Evolutionary conservation across 768 basidiomycete genomes (phyloP).

Genomic region (Inosperma sp.): DNA sequence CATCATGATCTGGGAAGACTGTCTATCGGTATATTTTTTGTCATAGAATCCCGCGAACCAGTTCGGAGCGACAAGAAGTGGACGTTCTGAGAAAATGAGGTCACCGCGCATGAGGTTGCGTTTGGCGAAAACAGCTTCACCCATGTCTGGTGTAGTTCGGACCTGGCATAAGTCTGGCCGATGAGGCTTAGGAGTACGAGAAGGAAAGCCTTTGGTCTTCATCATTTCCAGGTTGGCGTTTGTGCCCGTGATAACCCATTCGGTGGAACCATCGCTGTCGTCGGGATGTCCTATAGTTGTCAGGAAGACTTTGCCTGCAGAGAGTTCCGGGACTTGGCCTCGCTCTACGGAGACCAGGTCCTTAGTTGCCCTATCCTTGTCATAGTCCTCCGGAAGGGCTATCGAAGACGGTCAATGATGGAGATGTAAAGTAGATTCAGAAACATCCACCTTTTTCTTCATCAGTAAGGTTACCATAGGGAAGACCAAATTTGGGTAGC

Average conservation of each 20-base stretch:
- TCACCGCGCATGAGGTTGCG: constrained; percentile 26
- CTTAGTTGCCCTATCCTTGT: not conserved
- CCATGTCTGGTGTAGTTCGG: constrained; percentile 16
- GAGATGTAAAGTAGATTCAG: not conserved
- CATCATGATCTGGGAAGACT: not conserved
- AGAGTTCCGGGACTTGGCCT: no score
- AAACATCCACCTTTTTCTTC: not conserved
- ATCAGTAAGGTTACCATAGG: not conserved
- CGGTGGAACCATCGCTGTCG: not conserved
- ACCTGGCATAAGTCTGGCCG: not conserved
- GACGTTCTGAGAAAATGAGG: constrained; percentile 35
- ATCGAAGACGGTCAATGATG: not conserved
- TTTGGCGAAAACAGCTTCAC: constrained; percentile 31
- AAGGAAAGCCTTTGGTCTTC: not conserved
- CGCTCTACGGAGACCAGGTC: no score
- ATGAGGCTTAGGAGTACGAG: not conserved
- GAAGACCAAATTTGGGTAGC: not conserved
- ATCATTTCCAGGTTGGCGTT: not conserved
- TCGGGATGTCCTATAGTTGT: not conserved
- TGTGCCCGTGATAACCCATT: not conserved
- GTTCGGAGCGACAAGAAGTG: constrained; percentile 28
- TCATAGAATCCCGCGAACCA: not conserved
- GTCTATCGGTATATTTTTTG: not conserved
- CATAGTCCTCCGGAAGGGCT: constrained; percentile 2
- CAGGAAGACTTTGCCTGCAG: no score